phyloP scores from a whole-genome alignment of 2,329 filamentous ascomycete genomes.

The Epichloe gansuensis region DNA sequence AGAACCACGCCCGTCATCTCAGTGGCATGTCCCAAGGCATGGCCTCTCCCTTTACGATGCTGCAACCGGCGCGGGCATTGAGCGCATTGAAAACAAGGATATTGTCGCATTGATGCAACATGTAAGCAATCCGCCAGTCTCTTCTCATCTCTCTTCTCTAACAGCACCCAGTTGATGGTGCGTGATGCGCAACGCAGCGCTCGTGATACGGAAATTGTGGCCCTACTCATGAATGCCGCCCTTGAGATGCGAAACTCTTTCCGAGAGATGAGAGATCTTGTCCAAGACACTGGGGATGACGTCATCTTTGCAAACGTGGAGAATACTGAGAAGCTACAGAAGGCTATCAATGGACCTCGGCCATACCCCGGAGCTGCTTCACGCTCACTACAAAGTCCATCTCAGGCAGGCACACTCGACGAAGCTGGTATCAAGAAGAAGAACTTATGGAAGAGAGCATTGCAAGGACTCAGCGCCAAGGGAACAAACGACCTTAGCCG shows the following conservation, averaged over 20 bases:
- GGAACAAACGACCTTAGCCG: conserved; percentile 77
- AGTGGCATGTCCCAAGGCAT: conserved; percentile 91
- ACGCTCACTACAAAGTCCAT: conserved; percentile 45
- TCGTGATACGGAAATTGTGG: conserved; percentile 88
- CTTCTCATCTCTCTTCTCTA: conserved; percentile 10
- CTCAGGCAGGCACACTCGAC: conserved; percentile 42
- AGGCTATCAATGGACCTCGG: conserved; percentile 72
- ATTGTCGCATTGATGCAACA: conserved; percentile 98
- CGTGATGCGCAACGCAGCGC: conserved; percentile 94
- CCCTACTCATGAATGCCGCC: conserved; percentile 84
- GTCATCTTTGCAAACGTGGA: conserved; percentile 79
- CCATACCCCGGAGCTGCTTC: conserved; percentile 60
- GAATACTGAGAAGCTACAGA: conserved; percentile 76
- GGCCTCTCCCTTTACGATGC: conserved; percentile 77
- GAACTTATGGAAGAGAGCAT: conserved; percentile 86
- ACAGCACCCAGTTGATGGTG: conserved; percentile 59
- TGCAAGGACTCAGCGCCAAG: conserved; percentile 81
- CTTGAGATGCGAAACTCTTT: conserved; percentile 96
- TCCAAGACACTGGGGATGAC: conserved; percentile 73
- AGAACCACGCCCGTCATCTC: conserved; percentile 52
- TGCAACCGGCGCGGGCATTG: conserved; percentile 74
- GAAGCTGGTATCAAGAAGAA: conserved; percentile 65
- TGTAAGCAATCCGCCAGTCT: conserved; percentile 31
- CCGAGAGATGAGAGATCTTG: conserved; percentile 85
- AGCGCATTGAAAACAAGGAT: conserved; percentile 89